These are phyloP conservation scores for Thalia dealbata DNA, from an alignment of 176 grass and related monocot genomes.

Conservation along the genomic window DNA sequence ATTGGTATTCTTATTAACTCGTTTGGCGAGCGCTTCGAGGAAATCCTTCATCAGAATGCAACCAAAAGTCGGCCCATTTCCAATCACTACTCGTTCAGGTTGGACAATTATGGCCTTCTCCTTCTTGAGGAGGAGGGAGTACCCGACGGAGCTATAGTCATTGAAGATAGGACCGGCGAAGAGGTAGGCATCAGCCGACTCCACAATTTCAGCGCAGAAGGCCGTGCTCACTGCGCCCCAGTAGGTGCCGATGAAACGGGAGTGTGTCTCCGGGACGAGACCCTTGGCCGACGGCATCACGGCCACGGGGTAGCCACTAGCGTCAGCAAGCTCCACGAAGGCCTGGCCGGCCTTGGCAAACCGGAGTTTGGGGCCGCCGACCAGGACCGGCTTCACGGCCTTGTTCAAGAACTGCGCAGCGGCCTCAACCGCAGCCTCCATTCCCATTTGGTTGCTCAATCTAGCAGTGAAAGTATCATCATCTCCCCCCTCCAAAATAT, in stretches of 20 bases:
- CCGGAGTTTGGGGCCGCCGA: neutral
- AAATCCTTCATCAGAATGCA: constrained; percentile 1
- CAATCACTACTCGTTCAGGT: neutral
- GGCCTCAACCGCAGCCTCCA: neutral
- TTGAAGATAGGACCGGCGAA: neutral
- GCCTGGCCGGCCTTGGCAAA: neutral
- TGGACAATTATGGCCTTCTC: neutral
- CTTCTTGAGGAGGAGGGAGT: neutral
- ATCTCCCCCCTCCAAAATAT: neutral
- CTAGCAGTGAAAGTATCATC: neutral
- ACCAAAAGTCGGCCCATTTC: neutral
- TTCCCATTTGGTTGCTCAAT: neutral
- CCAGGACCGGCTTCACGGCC: neutral
- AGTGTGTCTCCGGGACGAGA: neutral
- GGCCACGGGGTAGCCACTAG: neutral
- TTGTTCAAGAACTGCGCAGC: neutral
- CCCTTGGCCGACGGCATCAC: constrained; percentile 1
- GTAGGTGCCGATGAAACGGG: neutral
- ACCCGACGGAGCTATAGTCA: neutral
- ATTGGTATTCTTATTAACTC: neutral
- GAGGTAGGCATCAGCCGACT: neutral
- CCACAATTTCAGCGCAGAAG: neutral
- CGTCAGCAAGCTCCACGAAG: neutral
- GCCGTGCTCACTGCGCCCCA: neutral
- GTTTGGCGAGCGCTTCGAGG: neutral